Evolutionary conservation across 192 early-diverging fungal genomes (phyloP), one percentile per base, ranked within the genome.

Genomic region (Jimgerdemannia flammicorona): DNA sequence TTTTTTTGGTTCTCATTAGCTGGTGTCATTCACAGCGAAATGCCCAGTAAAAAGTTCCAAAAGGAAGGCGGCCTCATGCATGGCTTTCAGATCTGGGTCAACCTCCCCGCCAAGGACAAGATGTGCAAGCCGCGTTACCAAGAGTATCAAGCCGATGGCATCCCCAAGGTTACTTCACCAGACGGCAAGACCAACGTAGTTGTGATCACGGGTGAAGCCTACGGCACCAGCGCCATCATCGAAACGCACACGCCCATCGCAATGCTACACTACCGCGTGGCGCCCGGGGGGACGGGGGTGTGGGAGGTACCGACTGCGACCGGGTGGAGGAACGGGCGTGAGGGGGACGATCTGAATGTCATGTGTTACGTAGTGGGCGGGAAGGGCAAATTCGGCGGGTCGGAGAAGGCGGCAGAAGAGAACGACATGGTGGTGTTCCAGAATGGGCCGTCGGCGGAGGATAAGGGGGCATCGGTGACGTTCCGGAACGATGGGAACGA

Each of bases 51-150:
- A 66, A 11, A 54, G 11, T 54, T 54, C 49, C 72, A 84, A 42
- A 79, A 80, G 64, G 72, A 80, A 42, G 72, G 76, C 19, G 85
- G 81, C 20, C 72, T 76, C 3, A 77, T 77, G 41, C 77, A 81
- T 64, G 81, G 80, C n/a, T 73, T 91, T 1, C 91, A 93, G 73
- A 83, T 92, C 40, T 93, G 91, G 91, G 80, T 93, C 64, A 92
- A 92, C 78, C 80, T 93, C 4, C 90, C 90, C n/a, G 72, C 74
- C 43, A 71, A 76, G 65, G 69, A 84, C 74, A 91, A 91, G 79
- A 89, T 91, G 87, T 79, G 86, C 49, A 73, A 86, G 18, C 90
- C 90, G 1, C 76, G 77, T 18, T 86, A 82, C 70, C 81, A 86
- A 44, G 77, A 80, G 18, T 43, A 83, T 11, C 69, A 80, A 18